Conservation (phyloP, 805 yeast species). For the Ogataea neopini region DNA sequence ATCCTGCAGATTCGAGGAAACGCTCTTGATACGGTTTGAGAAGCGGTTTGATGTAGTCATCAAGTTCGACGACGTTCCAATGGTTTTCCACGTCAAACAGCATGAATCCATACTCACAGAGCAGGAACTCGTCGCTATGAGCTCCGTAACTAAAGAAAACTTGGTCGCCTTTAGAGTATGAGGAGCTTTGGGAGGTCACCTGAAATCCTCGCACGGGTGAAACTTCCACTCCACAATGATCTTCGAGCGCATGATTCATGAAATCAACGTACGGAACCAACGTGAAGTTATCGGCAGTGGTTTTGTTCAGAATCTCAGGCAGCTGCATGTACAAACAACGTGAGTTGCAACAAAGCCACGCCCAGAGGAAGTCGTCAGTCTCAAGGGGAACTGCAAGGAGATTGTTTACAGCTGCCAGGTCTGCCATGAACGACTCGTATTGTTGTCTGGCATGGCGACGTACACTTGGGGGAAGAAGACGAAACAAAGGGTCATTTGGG, state of each 20-base stretch:
- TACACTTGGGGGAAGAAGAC: constrained; percentile 47
- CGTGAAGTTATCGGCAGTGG: constrained; percentile 68
- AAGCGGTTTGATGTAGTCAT: constrained; percentile 41
- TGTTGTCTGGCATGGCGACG: constrained; percentile 44
- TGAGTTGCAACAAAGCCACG: constrained; percentile 88
- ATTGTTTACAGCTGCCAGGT: constrained; percentile 40
- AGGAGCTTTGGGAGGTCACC: constrained; percentile 41
- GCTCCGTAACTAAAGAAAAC: constrained; percentile 81
- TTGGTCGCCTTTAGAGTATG: constrained; percentile 49
- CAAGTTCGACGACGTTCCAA: constrained; percentile 73
- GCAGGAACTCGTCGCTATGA: constrained; percentile 78
- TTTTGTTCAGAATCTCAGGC: constrained; percentile 43
- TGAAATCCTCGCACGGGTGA: constrained; percentile 49
- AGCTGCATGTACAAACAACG: constrained; percentile 83
- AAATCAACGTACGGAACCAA: constrained; percentile 92
- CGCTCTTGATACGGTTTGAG: constrained; percentile 40
- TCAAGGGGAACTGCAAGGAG: constrained; percentile 26
- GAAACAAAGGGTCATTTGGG: constrained; percentile 32
- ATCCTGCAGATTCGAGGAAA: constrained; percentile 53
- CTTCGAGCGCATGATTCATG: constrained; percentile 65
- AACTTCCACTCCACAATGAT: constrained; percentile 53
- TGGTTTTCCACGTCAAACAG: constrained; percentile 44
- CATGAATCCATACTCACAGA: constrained; percentile 86
- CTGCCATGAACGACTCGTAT: constrained; percentile 42
- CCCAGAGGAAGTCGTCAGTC: constrained; percentile 49